Evolutionary conservation across 495 filamentous ascomycete species (phyloP).

Genomic region (Penicillium bialowiezense): DNA sequence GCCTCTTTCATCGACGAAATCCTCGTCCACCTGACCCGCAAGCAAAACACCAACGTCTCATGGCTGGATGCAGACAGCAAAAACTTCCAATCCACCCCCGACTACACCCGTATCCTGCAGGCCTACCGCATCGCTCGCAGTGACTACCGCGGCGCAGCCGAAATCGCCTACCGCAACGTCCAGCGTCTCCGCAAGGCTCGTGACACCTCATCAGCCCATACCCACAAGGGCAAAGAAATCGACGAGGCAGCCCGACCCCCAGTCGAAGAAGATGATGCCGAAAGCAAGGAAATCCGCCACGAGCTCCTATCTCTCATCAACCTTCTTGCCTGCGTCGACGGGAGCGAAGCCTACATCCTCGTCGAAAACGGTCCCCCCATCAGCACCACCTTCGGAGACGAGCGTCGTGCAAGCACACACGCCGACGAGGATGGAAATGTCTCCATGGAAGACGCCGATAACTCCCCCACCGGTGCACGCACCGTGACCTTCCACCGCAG

Average conservation of each 20-base stretch:
- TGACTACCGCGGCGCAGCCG: conserved; percentile 86
- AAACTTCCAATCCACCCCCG: conserved; percentile 30
- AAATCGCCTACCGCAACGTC: conserved; percentile 65
- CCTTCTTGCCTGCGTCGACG: conserved; percentile 75
- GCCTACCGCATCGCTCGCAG: conserved; percentile 79
- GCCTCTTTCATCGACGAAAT: conserved; percentile 74
- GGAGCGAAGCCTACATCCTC: conserved; percentile 72
- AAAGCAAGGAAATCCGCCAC: conserved; percentile 52
- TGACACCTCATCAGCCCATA: conserved; percentile 45
- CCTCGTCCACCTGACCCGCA: conserved; percentile 52
- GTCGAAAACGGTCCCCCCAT: conserved; percentile 41
- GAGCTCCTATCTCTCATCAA: conserved; percentile 87
- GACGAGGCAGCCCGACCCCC: conserved; percentile 51
- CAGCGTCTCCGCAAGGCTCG: conserved; percentile 54
- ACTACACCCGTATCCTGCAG: conserved; percentile 80
- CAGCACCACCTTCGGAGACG: neutral
- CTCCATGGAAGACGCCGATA: conserved; percentile 38
- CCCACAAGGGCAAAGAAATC: conserved; percentile 32
- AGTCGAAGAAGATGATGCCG: conserved; percentile 53
- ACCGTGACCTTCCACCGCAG: conserved; percentile 17
- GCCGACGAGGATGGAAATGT: conserved; percentile 43
- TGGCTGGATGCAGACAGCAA: conserved; percentile 32
- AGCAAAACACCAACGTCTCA: conserved; percentile 36
- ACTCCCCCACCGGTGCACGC: conserved; percentile 14
- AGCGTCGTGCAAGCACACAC: conserved; percentile 25